Base-by-base conservation (phyloP, 2,329 filamentous ascomycete genomes). In the Paraphoma chrysanthemicola region DNA sequence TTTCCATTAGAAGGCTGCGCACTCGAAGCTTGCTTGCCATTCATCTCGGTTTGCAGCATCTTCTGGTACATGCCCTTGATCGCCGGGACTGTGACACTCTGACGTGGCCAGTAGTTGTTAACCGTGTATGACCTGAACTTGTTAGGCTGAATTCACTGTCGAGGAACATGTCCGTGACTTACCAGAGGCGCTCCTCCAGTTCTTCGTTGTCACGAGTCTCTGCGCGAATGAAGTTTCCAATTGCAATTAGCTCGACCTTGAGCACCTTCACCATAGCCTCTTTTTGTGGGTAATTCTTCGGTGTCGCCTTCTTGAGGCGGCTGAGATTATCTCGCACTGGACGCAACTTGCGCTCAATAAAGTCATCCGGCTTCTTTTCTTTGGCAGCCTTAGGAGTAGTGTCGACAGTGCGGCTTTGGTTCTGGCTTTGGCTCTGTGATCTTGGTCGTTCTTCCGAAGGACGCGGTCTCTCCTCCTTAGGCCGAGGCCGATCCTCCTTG, bases 221-320 rank as follows among this genome's bases (percentile, higher is more conserved):
- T 30, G 80, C 78, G 48, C 85, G 82, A 59, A 89, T 84, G 66
- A 88, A 88, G 53, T 85, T 83, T 51, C 88, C 88, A 71, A 90
- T 87, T 4, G 81, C 81, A 42, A 88, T 79, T 38, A 90, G 76
- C 67, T 88, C 85, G 29, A 80, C 78, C 64, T 87, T 88, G 68
- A 89, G 84, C 43, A 88, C 82, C 66, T 80, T 83, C 18, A 88
- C 83, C 44, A 88, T 82, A 50, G 85, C 82, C 62, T 88, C 87
- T 66, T 85, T 85, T 29, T 84, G 86, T 52, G 86, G 86, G 59
- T 88, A 85, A 48, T 83, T 83, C 63, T 87, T 86, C 62, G 85
- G 85, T 2, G 85, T 89, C 4, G 87, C 87, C 49, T 82, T 83
- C 51, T 85, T 79, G 51, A 90, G 85, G 29, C 79, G 81, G 60